A percentile compares a stretch with the other conserved stretches of the same genome.
Evolutionary conservation across 139 green algal genomes (phyloP).

Genomic region (Deuterostichococcus epilithicus): DNA sequence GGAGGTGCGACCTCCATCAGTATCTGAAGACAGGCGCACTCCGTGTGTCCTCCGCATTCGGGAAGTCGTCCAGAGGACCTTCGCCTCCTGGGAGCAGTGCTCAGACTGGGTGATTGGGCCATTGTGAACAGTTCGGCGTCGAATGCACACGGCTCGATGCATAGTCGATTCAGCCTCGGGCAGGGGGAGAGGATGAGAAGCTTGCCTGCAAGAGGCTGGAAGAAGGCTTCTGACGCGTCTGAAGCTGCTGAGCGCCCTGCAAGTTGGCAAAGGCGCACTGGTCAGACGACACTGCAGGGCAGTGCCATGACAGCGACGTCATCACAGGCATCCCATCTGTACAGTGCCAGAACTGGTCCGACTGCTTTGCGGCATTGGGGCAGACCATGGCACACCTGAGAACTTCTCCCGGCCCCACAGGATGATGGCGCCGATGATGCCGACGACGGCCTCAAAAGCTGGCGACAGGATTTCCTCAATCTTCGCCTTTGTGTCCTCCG

Average conservation of each 20-base stretch:
- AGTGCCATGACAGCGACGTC: background rate
- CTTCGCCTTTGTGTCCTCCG: conserved; percentile 23
- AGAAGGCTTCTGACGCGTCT: background rate
- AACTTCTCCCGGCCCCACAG: conserved; percentile 14
- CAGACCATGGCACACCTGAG: background rate
- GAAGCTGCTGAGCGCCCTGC: background rate
- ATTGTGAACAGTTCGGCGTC: no score
- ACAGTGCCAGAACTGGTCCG: background rate
- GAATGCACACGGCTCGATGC: no score
- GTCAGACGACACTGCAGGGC: background rate
- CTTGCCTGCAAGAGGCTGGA: conserved; percentile 5
- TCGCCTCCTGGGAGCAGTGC: no score
- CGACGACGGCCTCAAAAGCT: background rate
- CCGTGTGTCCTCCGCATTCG: no score
- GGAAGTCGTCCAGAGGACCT: no score
- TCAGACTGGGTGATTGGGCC: no score
- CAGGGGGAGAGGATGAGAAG: no score
- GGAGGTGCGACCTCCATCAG: no score
- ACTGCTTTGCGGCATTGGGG: background rate
- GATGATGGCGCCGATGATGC: background rate
- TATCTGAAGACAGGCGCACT: no score
- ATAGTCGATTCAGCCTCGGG: no score
- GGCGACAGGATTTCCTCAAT: conserved; percentile 14
- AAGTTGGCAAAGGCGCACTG: background rate
- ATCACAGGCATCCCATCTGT: background rate